These are phyloP conservation scores for Diutina rugosa DNA, from an alignment of 1,139 yeast species.

Conservation along the genomic window DNA sequence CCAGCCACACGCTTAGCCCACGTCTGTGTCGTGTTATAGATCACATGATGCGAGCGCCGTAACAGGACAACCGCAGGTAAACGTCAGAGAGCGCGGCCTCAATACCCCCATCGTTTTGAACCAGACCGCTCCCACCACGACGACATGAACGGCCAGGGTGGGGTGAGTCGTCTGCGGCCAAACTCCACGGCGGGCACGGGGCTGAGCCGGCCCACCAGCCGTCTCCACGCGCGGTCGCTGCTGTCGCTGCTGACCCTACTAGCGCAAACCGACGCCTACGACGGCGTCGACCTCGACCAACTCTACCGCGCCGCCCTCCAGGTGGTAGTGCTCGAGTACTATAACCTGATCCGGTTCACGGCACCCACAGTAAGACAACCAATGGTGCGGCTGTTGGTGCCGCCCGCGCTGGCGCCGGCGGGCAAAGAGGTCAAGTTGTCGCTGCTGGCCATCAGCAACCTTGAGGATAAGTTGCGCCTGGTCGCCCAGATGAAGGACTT, in stretches of 20 bases:
- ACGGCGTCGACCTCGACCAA: constrained; percentile 14
- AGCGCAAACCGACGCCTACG: constrained; percentile 8
- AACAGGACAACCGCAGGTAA: background rate
- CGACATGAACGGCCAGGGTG: background rate
- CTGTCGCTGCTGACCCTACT: background rate
- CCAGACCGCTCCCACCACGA: background rate
- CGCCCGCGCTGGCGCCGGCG: constrained; percentile 3
- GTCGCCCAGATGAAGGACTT: constrained; percentile 6
- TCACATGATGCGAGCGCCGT: background rate
- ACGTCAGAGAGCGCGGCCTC: background rate
- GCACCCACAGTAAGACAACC: constrained; percentile 1
- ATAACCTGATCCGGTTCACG: constrained; percentile 44
- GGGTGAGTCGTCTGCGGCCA: background rate
- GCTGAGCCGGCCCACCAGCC: background rate
- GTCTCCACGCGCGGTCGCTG: background rate
- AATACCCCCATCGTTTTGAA: background rate
- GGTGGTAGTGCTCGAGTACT: constrained; percentile 39
- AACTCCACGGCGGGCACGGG: background rate
- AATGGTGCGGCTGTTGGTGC: constrained; percentile 4
- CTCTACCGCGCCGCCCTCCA: constrained; percentile 33
- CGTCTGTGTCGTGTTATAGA: background rate
- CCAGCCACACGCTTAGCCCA: no score
- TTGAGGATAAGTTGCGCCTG: constrained; percentile 5
- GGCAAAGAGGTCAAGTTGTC: constrained; percentile 5
- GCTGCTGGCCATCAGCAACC: constrained; percentile 5